Conservation (phyloP, 257 asterid species). For the Forsythia viridissima region DNA sequence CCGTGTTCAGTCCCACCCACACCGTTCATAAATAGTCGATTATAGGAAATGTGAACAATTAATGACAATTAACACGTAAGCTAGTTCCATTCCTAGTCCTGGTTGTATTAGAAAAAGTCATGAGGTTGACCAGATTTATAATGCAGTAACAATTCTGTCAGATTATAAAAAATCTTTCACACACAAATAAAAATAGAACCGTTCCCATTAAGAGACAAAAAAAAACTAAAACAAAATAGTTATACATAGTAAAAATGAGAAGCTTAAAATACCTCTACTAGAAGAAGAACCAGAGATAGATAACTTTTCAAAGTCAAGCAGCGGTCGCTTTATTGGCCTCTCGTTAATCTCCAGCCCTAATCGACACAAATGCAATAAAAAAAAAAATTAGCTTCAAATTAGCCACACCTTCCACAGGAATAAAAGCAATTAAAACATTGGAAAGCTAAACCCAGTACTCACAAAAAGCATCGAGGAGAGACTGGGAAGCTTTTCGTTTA, state of each 20-base stretch:
- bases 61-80: not conserved
- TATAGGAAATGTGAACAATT: not conserved
- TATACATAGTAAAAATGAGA: not conserved
- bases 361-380: not conserved
- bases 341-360: constrained; percentile 89
- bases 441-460: constrained; percentile 25
- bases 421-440: not conserved
- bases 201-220: not conserved
- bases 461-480: constrained; percentile 76
- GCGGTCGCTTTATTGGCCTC: constrained; percentile 68
- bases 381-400: not conserved
- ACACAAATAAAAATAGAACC: not conserved
- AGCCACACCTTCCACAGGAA: not conserved
- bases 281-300: constrained; percentile 66
- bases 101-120: not conserved
- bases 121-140: not conserved
- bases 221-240: not conserved
- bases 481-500: constrained; percentile 66
- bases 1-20: not conserved
- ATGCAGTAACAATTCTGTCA: not conserved
- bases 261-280: constrained; percentile 44
- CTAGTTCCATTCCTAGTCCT: not conserved
- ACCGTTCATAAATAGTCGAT: not conserved
- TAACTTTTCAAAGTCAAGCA: constrained; percentile 70
- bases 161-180: not conserved